These are phyloP conservation scores for Aspergillus kassunensis DNA, from an alignment of 495 filamentous ascomycete genomes.

Conservation along the genomic window DNA sequence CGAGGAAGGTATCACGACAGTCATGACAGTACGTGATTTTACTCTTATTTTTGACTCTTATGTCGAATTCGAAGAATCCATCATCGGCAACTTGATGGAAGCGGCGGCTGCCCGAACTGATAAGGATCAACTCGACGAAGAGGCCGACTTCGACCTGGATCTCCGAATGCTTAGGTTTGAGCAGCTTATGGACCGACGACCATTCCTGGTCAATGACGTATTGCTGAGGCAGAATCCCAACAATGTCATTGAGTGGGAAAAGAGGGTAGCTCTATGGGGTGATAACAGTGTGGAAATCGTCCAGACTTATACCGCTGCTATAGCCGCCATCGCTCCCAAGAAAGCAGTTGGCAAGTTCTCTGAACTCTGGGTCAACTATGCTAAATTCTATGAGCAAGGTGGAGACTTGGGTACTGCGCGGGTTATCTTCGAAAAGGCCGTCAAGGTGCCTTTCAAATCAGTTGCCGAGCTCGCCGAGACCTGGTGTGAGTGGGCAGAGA, in stretches of 20 bases:
- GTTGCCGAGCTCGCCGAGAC: constrained; percentile 93
- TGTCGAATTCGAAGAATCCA: constrained; percentile 93
- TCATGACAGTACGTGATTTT: constrained; percentile 99
- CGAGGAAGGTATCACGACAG: constrained; percentile 94
- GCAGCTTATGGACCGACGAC: constrained; percentile 93
- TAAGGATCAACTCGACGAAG: constrained; percentile 75
- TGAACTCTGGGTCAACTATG: constrained; percentile 95
- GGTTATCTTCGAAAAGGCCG: constrained; percentile 94
- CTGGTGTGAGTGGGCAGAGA: constrained; percentile 98
- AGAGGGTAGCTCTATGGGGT: constrained; percentile 90
- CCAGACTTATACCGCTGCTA: constrained; percentile 92
- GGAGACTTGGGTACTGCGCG: constrained; percentile 81
- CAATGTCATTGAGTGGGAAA: constrained; percentile 96
- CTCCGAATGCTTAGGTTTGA: constrained; percentile 98
- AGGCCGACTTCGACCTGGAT: constrained; percentile 92
- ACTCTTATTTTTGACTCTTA: constrained; percentile 96
- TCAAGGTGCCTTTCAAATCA: constrained; percentile 94
- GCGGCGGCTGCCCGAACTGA: constrained; percentile 75
- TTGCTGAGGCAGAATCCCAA: constrained; percentile 92
- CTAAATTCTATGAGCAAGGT: constrained; percentile 92
- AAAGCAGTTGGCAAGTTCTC: constrained; percentile 93
- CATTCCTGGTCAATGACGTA: constrained; percentile 97
- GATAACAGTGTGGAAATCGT: constrained; percentile 89
- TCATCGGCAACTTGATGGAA: constrained; percentile 89
- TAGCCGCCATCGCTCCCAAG: constrained; percentile 88